Percentiles rank a stretch among this genome's conserved stretches.
phyloP scores from a whole-genome alignment of 306 rosid species.

The Casuarina cunninghamiana region DNA sequence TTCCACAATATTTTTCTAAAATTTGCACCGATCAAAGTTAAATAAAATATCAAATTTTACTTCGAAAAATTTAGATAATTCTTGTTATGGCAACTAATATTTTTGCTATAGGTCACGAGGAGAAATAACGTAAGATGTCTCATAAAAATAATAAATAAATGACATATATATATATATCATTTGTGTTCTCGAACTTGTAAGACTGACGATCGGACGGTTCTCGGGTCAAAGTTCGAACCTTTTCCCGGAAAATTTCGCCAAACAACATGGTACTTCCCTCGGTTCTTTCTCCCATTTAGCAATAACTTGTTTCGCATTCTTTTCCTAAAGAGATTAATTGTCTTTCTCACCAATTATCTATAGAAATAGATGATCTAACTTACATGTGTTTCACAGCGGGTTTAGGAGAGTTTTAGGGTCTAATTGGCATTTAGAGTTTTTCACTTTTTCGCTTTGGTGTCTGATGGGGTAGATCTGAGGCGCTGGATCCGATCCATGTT shows the following conservation, averaged over 20 bases:
- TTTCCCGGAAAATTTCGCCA: slow-evolving; percentile 20
- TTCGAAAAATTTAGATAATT: too few species aligned
- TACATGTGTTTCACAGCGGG: neutral
- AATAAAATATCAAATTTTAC: too few species aligned
- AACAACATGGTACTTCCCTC: slow-evolving; percentile 30
- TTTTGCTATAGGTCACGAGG: too few species aligned
- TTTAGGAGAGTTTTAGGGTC: neutral
- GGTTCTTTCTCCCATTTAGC: slow-evolving; percentile 11
- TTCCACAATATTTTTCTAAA: too few species aligned
- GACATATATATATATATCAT: neutral
- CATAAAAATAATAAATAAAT: too few species aligned
- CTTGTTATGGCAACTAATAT: too few species aligned
- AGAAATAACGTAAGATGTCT: too few species aligned
- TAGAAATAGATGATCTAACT: neutral
- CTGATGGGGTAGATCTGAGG: slow-evolving; percentile 15
- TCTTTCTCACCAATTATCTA: neutral
- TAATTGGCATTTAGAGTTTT: neutral
- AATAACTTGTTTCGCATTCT: neutral
- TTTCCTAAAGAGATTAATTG: neutral
- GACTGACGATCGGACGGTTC: neutral
- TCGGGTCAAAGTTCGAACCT: slow-evolving; percentile 7
- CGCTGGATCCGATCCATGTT: slow-evolving; percentile 18
- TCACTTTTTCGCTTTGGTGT: neutral
- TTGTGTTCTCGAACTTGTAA: neutral
- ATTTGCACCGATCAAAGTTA: too few species aligned